Evolutionary conservation across 2,329 filamentous ascomycete species (phyloP), one percentile per base, ranked within the genome.

Genomic region (Alternaria angustiovoidea): DNA sequence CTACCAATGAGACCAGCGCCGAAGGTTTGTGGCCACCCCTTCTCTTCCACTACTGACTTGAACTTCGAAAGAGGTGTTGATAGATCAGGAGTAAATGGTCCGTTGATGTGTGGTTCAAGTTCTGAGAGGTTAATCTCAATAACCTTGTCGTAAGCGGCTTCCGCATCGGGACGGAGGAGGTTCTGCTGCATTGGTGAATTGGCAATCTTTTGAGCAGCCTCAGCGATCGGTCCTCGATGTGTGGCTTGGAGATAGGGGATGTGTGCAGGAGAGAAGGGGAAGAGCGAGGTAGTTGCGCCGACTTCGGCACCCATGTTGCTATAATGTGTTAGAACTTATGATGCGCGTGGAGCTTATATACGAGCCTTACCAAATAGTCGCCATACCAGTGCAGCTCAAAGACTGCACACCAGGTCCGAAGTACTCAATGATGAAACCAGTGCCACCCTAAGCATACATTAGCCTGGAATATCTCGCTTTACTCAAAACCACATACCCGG

Each of bases 21-120:
- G 63, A 99, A 90, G 64, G 90, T 93, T 75, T 92, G 87, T 2
- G 95, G 95, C 95, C 95, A 99, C 51, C 91, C 83, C 79, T 97
- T 93, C 70, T 90, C 86, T 79, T 91, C 86, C 22, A 97, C 92
- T 2, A 91, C 89, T 59, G 92, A 86, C 75, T 93, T 93, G 83
- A 99, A 99, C 75, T 90, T 86, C 49, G 94, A 97, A 55, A 99
- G 82, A 5, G 95, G 94, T 0, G 93, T 97, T 4, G 94, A 95
- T 66, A 99, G 85, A 78, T 99, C 95, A 2, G 95, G 95, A 0
- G 95, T 99, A 79, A 96, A 96, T 39, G 95, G 95, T 1, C 95
- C 95, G 81, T 98, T 99, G 82, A 99, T 93, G 78, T 97, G 92
- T 16, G 95, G 95, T 81, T 99, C 95, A 22, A 98, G 88, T 63